Conservation (phyloP, 352 stramenopile species). For the Phytophthora chlamydospora region DNA sequence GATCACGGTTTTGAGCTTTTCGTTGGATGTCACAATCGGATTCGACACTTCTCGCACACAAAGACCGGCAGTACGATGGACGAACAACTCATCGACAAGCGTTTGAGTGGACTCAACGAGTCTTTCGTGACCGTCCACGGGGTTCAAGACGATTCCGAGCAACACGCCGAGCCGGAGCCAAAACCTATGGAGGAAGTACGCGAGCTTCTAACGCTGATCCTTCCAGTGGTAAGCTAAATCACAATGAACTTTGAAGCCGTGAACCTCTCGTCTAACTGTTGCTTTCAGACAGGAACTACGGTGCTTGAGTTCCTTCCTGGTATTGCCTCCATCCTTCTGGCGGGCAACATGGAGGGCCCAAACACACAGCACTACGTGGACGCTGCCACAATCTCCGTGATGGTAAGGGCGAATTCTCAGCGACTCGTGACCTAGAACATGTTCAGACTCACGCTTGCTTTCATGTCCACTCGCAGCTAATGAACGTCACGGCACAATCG, state of each 20-base stretch:
- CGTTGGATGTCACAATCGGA: not conserved
- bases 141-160: not conserved
- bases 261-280: too few species aligned
- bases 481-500: slow-evolving; percentile 65
- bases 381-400: slow-evolving; percentile 51
- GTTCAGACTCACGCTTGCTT: too few species aligned
- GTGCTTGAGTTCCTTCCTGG: slow-evolving; percentile 44
- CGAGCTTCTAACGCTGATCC: slow-evolving; percentile 11
- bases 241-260: not conserved
- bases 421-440: not conserved
- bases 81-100: slow-evolving; percentile 11
- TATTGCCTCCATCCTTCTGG: slow-evolving; percentile 53
- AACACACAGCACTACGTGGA: slow-evolving; percentile 64
- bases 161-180: slow-evolving; percentile 7
- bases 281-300: slow-evolving; percentile 15
- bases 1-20: slow-evolving; percentile 11
- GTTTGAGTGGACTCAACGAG: slow-evolving; percentile 1
- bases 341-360: slow-evolving; percentile 60
- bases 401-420: slow-evolving; percentile 29
- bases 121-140: slow-evolving; percentile 14
- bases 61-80: slow-evolving; percentile 1
- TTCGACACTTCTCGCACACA: not conserved
- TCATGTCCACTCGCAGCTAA: slow-evolving; percentile 33
- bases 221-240: slow-evolving; percentile 15
- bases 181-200: slow-evolving; percentile 3